Conservation (phyloP, 1,284 basidiomycete species). For the Bjerkandera adusta region DNA sequence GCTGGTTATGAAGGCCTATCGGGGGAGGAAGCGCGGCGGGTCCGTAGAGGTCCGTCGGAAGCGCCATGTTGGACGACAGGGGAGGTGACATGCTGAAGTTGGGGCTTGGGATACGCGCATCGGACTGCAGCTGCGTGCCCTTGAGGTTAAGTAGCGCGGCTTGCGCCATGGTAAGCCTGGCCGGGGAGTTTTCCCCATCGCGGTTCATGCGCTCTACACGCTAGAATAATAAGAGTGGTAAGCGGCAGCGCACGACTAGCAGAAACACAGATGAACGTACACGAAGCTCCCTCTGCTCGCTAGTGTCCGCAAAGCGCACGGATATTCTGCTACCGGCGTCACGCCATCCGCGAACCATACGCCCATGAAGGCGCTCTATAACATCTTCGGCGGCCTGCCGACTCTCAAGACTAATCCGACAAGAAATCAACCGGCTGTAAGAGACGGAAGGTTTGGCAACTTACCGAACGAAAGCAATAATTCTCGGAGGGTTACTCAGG, state of each 20-base stretch:
- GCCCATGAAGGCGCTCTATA: constrained; percentile 69
- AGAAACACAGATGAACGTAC: constrained; percentile 29
- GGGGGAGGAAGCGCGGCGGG: constrained; percentile 11
- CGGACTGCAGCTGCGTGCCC: constrained; percentile 46
- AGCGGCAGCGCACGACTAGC: not conserved
- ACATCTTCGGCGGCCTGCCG: constrained; percentile 68
- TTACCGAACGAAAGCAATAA: constrained; percentile 74
- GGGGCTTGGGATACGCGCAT: constrained; percentile 15
- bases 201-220: constrained; percentile 38
- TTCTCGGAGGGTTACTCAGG: constrained; percentile 67
- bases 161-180: constrained; percentile 70
- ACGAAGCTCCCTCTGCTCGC: constrained; percentile 45
- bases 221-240: constrained; percentile 18
- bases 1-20: constrained; percentile 14
- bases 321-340: constrained; percentile 70
- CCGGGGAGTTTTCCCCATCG: constrained; percentile 59
- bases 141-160: constrained; percentile 71
- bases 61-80: constrained; percentile 3
- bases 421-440: not conserved
- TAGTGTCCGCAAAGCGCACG: constrained; percentile 71
- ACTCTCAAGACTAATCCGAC: constrained; percentile 52
- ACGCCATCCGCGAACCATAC: constrained; percentile 74
- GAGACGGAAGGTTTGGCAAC: constrained; percentile 16
- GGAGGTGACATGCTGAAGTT: constrained; percentile 15
- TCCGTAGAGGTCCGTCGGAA: not conserved